phyloP scores from a whole-genome alignment of 768 basidiomycete genomes.

The Tubosaeta sp. region DNA sequence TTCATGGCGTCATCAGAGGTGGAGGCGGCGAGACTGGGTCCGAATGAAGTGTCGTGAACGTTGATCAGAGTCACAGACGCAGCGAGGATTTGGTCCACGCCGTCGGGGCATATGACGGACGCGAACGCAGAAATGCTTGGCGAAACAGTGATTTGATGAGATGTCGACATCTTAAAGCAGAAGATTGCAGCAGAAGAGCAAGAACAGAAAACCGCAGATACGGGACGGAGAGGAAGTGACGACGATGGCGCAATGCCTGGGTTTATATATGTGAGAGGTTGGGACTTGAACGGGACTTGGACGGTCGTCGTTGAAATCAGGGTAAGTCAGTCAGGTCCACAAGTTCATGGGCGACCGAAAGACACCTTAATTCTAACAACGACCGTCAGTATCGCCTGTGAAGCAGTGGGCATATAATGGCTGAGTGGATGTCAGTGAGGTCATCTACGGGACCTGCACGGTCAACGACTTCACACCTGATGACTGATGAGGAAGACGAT shows the following conservation, averaged over 20 bases:
- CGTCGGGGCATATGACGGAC: not conserved
- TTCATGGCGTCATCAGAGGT: not conserved
- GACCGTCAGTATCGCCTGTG: not conserved
- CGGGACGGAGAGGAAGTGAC: conserved; percentile 1
- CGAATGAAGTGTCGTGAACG: not conserved
- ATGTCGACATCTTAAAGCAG: conserved; percentile 4
- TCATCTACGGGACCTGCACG: not conserved
- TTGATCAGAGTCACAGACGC: not conserved
- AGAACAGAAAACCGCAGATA: not conserved
- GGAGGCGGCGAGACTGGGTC: not conserved
- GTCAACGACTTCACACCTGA: conserved; percentile 5
- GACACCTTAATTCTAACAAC: not conserved
- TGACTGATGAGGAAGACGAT: not conserved
- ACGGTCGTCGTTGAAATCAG: not conserved
- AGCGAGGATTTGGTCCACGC: not conserved
- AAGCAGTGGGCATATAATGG: not conserved
- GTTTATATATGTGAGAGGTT: conserved; percentile 8
- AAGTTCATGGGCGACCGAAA: not conserved
- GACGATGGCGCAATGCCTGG: not conserved
- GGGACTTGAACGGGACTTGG: not conserved
- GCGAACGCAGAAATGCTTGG: conserved; percentile 1
- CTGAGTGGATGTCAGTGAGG: not conserved
- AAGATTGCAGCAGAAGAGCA: not conserved
- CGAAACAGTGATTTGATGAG: not conserved
- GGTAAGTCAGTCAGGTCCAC: not conserved